Conservation (phyloP, 2,329 filamentous ascomycete genomes). For the Trichophyton simii region DNA sequence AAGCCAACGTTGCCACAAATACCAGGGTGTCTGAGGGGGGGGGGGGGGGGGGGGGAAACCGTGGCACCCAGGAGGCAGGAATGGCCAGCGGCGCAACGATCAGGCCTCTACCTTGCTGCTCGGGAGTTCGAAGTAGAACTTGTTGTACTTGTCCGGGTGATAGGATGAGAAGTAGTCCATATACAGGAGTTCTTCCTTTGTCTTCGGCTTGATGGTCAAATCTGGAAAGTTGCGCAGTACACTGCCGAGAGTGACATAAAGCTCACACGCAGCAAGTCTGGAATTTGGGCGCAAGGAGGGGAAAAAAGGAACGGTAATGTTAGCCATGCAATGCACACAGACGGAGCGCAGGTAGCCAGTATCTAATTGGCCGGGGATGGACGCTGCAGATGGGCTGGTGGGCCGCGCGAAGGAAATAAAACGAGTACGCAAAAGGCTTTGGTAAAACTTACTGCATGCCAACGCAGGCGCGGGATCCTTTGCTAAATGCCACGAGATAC, state of each 20-base stretch:
- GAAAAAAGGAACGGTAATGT: background rate
- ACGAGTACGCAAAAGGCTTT: background rate
- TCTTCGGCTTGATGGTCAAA: slow-evolving; percentile 4
- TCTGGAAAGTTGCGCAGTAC: slow-evolving; percentile 9
- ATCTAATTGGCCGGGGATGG: background rate
- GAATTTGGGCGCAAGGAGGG: background rate
- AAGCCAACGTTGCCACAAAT: background rate
- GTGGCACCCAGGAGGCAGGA: background rate
- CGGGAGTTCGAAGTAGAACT: slow-evolving; percentile 1
- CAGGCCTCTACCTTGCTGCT: background rate
- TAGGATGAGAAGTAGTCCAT: slow-evolving; percentile 4
- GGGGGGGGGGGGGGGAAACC: background rate
- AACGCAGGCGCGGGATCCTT: slow-evolving; percentile 15
- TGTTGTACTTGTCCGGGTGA: slow-evolving; percentile 4
- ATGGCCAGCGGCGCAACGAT: background rate
- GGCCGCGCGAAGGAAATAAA: background rate
- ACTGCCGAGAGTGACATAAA: slow-evolving; percentile 9
- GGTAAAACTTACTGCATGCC: slow-evolving; percentile 16
- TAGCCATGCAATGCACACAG: background rate
- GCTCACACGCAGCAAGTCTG: slow-evolving; percentile 13
- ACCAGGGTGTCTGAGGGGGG: background rate
- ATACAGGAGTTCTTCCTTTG: background rate
- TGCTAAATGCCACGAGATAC: slow-evolving; percentile 21
- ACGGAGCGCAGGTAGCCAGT: background rate
- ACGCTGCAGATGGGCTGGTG: background rate